phyloP scores from a whole-genome alignment of 2,329 filamentous ascomycete species.

The Ophiostoma perfectum region DNA sequence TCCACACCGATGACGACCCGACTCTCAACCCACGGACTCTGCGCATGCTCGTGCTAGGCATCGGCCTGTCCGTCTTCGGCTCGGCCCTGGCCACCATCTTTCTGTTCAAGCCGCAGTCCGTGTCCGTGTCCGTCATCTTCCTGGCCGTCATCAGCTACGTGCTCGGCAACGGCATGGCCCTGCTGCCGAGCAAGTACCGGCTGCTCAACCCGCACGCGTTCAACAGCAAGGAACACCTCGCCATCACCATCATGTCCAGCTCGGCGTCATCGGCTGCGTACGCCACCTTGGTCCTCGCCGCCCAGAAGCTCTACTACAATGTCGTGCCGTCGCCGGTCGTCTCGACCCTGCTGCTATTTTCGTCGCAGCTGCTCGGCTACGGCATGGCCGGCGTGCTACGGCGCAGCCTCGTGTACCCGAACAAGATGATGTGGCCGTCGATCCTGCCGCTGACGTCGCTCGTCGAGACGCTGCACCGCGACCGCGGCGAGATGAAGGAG shows the following conservation, averaged over 20 bases:
- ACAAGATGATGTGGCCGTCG: not conserved
- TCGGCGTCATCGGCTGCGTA: not conserved
- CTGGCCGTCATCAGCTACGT: not conserved
- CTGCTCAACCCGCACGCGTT: not conserved
- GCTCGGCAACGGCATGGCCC: not conserved
- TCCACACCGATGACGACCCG: not conserved
- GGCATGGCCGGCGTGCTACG: not conserved
- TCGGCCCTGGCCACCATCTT: not conserved
- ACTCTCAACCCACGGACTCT: not conserved
- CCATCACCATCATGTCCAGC: not conserved
- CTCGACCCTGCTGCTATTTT: not conserved
- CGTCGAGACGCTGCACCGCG: not conserved
- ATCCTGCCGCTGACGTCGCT: not conserved
- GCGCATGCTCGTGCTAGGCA: not conserved
- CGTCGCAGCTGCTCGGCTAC: not conserved
- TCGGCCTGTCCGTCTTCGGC: not conserved
- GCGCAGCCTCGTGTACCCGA: not conserved
- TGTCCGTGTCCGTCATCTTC: not conserved
- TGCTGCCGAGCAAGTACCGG: not conserved
- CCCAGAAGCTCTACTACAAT: not conserved
- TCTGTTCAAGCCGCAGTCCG: not conserved
- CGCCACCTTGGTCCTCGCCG: not conserved
- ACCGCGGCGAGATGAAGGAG: not conserved
- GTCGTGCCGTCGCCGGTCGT: not conserved
- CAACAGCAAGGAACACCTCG: constrained; percentile 1